Evolutionary conservation across 2,329 filamentous ascomycete genomes (phyloP), one percentile per base, ranked within the genome.

Genomic region (Colletotrichum sansevieriae): DNA sequence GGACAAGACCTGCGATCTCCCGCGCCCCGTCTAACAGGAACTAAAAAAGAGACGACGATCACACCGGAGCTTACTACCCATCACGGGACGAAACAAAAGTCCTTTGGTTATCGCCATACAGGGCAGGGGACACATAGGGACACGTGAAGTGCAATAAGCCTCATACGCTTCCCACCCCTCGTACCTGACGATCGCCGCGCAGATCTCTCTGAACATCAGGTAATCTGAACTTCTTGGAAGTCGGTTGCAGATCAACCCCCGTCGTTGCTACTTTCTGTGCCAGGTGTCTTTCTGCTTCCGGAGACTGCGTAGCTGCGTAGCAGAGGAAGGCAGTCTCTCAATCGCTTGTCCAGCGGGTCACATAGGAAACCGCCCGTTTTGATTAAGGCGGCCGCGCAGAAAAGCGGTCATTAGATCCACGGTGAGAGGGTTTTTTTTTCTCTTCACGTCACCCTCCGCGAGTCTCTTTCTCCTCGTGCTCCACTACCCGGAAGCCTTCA

Each of bases 141-240:
- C 29, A 29, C 7, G 8, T 8, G 7, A 8, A 8, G 35, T 55
- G 13, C 44, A 57, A 57, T 33, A 44, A 57, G 39, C 13, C 20
- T 33, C 37, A 57, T 33, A 52, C 44, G 35, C 55, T 51, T 37
- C 33, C 20, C 37, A 39, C 37, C 25, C 18, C 44, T 35, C 44
- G 18, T 51, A 9, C 60, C 60, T 64, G 65, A 33, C 22, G 67
- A 68, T 68, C 57, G 39, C 51, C 64, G 49, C 49, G 63, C 13
- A 55, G 67, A 68, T 68, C 63, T 58, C 46, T 63, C 64, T 46
- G 67, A 44, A 68, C 57, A 63, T 68, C 57, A 63, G 25, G 25
- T 47, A 44, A 44, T 67, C 64, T 70, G 67, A 58, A 68, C 43
- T 57, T 52, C 37, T 57, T 52, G 37, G 46, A 37, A 43, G 51